A percentile compares a stretch with the other conserved stretches of the same genome.
These are phyloP conservation scores for Fusarium ramigenum DNA, from an alignment of 2,329 filamentous ascomycete species.

Conservation along the genomic window DNA sequence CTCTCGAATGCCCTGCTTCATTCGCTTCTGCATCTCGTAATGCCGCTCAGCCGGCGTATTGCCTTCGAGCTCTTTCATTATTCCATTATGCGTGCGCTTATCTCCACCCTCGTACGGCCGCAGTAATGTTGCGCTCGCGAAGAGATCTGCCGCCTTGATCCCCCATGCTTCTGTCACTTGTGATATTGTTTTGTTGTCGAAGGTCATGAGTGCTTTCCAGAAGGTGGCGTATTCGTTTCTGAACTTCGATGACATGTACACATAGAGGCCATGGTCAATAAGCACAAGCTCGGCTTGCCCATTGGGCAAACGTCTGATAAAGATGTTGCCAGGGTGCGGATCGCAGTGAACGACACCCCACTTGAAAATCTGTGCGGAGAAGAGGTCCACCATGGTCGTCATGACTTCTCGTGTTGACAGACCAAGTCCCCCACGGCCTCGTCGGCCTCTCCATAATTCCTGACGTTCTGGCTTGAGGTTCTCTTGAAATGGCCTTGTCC, in stretches of 20 bases:
- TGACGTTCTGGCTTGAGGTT: slow-evolving; percentile 82
- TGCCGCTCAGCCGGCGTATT: slow-evolving; percentile 75
- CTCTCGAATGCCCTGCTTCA: slow-evolving; percentile 73
- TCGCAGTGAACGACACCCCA: slow-evolving; percentile 97
- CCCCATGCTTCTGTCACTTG: slow-evolving; percentile 84
- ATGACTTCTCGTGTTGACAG: slow-evolving; percentile 87
- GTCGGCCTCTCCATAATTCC: slow-evolving; percentile 75
- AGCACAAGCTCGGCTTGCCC: slow-evolving; percentile 91
- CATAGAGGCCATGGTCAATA: slow-evolving; percentile 97
- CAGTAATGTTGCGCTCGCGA: slow-evolving; percentile 90
- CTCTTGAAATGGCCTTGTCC: slow-evolving; percentile 63
- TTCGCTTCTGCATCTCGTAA: slow-evolving; percentile 87
- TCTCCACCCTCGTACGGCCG: slow-evolving; percentile 90
- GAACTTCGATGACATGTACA: slow-evolving; percentile 86
- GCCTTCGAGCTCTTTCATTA: slow-evolving; percentile 72
- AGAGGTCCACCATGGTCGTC: slow-evolving; percentile 95
- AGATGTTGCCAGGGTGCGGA: slow-evolving; percentile 96
- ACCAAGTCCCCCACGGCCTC: slow-evolving; percentile 82
- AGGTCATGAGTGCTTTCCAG: slow-evolving; percentile 93
- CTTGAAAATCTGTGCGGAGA: slow-evolving; percentile 97
- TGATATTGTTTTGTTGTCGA: slow-evolving; percentile 84
- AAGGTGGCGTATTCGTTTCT: slow-evolving; percentile 86
- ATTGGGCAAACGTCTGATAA: slow-evolving; percentile 84
- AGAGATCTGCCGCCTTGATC: slow-evolving; percentile 87
- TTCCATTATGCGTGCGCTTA: slow-evolving; percentile 67